Evolutionary conservation across 139 green algal genomes (phyloP).

Genomic region (Coccomyxa sp.): DNA sequence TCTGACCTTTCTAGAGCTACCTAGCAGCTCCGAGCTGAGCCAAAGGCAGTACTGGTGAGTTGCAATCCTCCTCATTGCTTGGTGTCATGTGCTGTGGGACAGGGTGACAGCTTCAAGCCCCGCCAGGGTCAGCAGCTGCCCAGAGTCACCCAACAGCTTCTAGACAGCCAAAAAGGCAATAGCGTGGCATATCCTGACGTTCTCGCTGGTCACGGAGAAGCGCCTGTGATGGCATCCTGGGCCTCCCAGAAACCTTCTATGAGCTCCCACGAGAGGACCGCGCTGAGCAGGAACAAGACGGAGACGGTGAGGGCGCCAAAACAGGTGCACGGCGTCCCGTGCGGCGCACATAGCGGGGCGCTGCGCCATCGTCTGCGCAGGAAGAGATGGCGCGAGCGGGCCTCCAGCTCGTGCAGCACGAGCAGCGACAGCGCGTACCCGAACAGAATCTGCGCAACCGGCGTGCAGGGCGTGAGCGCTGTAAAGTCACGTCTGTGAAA

Average conservation of each 20-base stretch:
- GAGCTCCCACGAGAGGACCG: not conserved
- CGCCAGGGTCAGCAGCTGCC: too few species aligned
- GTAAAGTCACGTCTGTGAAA: not conserved
- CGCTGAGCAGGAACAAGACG: not conserved
- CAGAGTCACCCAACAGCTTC: too few species aligned
- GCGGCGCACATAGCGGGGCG: not conserved
- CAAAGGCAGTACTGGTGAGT: too few species aligned
- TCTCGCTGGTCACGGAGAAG: too few species aligned
- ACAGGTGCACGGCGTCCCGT: not conserved
- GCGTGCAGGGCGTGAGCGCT: not conserved
- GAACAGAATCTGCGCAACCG: not conserved
- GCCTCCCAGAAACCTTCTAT: not conserved
- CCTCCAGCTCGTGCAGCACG: not conserved
- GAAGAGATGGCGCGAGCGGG: not conserved
- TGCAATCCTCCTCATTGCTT: too few species aligned
- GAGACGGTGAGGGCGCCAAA: not conserved
- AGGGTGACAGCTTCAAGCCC: too few species aligned
- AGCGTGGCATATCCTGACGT: too few species aligned
- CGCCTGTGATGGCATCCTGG: too few species aligned
- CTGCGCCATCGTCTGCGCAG: not conserved
- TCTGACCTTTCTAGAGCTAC: too few species aligned
- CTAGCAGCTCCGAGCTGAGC: too few species aligned
- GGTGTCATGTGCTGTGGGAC: too few species aligned
- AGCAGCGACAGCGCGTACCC: not conserved
- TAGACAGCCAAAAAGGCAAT: too few species aligned